Conservation (phyloP, 140 eudicot genomes). For the Cichorium intybus region DNA sequence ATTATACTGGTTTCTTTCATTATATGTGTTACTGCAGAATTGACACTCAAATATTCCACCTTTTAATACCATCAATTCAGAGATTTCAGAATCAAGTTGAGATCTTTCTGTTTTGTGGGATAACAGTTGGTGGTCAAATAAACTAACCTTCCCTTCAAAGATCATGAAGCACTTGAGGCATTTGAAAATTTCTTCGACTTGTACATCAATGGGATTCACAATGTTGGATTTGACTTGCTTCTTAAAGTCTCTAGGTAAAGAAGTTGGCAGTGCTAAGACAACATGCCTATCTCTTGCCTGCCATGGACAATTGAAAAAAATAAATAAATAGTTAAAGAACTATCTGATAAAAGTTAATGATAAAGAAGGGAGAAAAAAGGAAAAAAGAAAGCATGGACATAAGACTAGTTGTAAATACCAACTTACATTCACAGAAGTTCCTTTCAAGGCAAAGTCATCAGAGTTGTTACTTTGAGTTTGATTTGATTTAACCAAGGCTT, state of each 20-base stretch:
- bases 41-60: slow-evolving; percentile 66
- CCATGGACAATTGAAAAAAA: slow-evolving; percentile 4
- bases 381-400: not conserved
- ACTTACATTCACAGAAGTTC: slow-evolving; percentile 55
- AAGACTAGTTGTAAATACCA: slow-evolving; percentile 1
- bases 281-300: slow-evolving; percentile 35
- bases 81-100: slow-evolving; percentile 30
- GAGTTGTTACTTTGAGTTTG: slow-evolving; percentile 14
- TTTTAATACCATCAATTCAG: slow-evolving; percentile 51
- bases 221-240: slow-evolving; percentile 21
- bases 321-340: slow-evolving; percentile 5
- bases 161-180: slow-evolving; percentile 57
- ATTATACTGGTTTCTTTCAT: slow-evolving; percentile 46
- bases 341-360: not conserved
- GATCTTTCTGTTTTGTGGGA: slow-evolving; percentile 46
- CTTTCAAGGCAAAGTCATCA: slow-evolving; percentile 23
- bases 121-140: slow-evolving; percentile 45
- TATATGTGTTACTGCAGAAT: slow-evolving; percentile 50
- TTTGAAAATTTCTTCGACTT: slow-evolving; percentile 35
- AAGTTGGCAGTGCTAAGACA: slow-evolving; percentile 27
- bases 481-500: slow-evolving; percentile 30
- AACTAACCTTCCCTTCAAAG: slow-evolving; percentile 43
- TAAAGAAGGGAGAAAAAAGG: not conserved
- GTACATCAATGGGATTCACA: slow-evolving; percentile 18
- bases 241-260: slow-evolving; percentile 26